Evolutionary conservation across 148 eudicot species (phyloP), one percentile per base, ranked within the genome.

Genomic region (Silene uniflora): DNA sequence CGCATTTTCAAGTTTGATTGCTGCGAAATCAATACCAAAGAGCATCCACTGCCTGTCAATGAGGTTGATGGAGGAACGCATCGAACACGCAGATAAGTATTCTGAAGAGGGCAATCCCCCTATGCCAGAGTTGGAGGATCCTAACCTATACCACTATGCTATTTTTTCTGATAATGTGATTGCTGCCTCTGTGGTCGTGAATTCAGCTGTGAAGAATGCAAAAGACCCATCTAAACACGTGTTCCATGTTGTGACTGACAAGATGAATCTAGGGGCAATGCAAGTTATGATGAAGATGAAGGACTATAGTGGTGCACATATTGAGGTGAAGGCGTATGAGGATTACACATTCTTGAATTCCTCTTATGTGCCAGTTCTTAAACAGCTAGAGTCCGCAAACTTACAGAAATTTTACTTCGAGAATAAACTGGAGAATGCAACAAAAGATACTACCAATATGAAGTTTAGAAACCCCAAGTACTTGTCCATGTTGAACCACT

Each of bases 211-310:
- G 25, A 91, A 88, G 83, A 91, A 93, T 78, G 75, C 96, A 8
- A 91, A 91, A 72, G 96, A 93, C 81, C 98, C 98, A 23, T 83
- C 84, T 81, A 87, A 91, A 78, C 98, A 93, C 24, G 98, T 93
- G 46, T 91, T 93, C 67, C 98, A 93, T 83, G 91, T 93, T 18
- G 98, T 93, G 75, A 93, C 98, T 10, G 98, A 93, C 85, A 89
- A 86, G 76, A 93, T 91, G 97, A 93, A 93, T 78, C 92, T 93
- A 6, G 98, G 98, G 58, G 98, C 98, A 25, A 93, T 91, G 98
- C 98, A 91, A 71, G 98, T 93, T 78, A 93, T 91, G 94, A 87
- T 93, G 85, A 91, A 89, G 83, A 86, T 89, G 89, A 93, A 82
- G 80, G 94, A 89, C 24, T 93, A 93, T 63, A 86, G 83, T 76